These are phyloP conservation scores for Orychophragmus violaceus DNA, from an alignment of 345 rosid species.

Conservation along the genomic window DNA sequence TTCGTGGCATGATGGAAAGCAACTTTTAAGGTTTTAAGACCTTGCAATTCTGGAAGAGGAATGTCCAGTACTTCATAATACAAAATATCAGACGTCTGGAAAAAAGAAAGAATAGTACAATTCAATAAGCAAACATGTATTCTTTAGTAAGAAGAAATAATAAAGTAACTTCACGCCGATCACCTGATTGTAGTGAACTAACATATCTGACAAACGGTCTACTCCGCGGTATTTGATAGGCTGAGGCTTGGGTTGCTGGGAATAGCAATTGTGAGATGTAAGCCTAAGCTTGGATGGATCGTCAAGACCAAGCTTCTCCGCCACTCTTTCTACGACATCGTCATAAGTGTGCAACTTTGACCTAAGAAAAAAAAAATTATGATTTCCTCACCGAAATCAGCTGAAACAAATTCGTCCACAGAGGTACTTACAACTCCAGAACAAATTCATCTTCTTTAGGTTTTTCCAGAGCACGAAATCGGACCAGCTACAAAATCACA, in stretches of 20 bases:
- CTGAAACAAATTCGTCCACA: slow-evolving; percentile 11
- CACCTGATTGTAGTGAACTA: slow-evolving; percentile 93
- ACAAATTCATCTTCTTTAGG: slow-evolving; percentile 88
- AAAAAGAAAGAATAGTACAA: background rate
- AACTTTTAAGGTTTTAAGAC: slow-evolving; percentile 80
- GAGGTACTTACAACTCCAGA: slow-evolving; percentile 75
- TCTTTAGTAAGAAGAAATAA: slow-evolving; percentile 11
- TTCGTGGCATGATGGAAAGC: slow-evolving; percentile 74
- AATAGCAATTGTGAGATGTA: slow-evolving; percentile 96
- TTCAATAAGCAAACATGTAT: slow-evolving; percentile 21
- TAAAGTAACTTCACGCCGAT: background rate
- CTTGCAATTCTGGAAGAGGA: slow-evolving; percentile 94
- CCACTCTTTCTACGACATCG: slow-evolving; percentile 90
- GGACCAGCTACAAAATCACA: slow-evolving; percentile 58
- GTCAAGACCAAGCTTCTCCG: slow-evolving; percentile 72
- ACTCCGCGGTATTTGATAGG: slow-evolving; percentile 87
- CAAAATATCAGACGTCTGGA: slow-evolving; percentile 86
- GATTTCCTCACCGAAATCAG: background rate
- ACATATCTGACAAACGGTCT: slow-evolving; percentile 83
- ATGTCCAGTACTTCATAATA: slow-evolving; percentile 94
- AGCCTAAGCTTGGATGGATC: slow-evolving; percentile 91
- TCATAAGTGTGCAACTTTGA: slow-evolving; percentile 88
- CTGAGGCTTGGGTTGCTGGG: slow-evolving; percentile 98
- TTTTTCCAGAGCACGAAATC: slow-evolving; percentile 78
- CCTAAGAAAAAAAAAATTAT: slow-evolving; percentile 42